These are phyloP conservation scores for Trichosanthes truncata DNA, from an alignment of 306 rosid genomes.

Conservation along the genomic window DNA sequence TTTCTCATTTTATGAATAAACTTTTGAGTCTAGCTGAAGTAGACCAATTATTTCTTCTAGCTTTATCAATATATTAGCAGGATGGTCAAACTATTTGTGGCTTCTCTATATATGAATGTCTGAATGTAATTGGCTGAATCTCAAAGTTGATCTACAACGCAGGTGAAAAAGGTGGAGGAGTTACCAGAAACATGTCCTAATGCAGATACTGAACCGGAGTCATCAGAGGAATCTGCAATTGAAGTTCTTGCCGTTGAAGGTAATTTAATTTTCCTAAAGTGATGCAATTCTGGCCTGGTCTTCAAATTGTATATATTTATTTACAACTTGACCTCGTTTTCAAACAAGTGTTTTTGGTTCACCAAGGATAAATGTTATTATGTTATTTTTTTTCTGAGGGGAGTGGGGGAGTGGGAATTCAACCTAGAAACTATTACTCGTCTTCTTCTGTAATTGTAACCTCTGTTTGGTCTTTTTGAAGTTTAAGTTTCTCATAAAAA, in stretches of 20 bases:
- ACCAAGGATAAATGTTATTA: neutral
- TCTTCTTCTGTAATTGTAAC: too few relatives aligned
- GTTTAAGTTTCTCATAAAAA: too few relatives aligned
- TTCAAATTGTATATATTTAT: neutral
- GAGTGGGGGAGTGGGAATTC: neutral
- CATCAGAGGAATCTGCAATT: constrained; percentile 26
- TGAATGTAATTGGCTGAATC: neutral
- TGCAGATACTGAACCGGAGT: constrained; percentile 31
- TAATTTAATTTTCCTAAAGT: constrained; percentile 3
- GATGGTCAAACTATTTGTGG: neutral
- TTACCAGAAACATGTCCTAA: constrained; percentile 22
- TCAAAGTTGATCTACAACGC: constrained; percentile 16
- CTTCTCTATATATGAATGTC: constrained; percentile 7
- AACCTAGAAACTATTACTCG: too few relatives aligned
- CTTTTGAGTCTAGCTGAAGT: neutral
- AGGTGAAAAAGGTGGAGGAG: constrained; percentile 64
- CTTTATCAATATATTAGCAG: neutral
- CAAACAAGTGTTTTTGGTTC: neutral
- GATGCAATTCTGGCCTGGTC: neutral
- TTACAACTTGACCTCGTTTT: neutral
- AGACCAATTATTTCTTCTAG: neutral
- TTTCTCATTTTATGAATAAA: neutral
- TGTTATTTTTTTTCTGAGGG: neutral
- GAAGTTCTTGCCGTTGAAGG: constrained; percentile 36
- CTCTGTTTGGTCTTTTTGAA: neutral